Percentiles rank a stretch among this genome's conserved stretches.
These are phyloP conservation scores for Pseudonitzschia delicatissima DNA, from an alignment of 108 stramenopile species.

Conservation along the genomic window DNA sequence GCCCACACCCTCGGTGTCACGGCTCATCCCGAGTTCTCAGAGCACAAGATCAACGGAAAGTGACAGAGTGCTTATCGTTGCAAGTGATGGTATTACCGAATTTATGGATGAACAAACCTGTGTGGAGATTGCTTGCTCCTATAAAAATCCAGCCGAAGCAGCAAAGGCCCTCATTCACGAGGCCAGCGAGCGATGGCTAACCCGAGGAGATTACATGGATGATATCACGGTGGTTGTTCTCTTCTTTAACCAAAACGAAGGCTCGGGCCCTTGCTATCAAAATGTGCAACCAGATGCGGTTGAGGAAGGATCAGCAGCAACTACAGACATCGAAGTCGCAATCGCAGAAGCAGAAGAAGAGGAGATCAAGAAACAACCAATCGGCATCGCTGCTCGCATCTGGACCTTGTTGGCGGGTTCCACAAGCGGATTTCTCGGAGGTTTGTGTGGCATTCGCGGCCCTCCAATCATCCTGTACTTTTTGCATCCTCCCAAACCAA, in stretches of 20 bases:
- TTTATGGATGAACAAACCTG: constrained; percentile 57
- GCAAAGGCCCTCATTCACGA: constrained; percentile 52
- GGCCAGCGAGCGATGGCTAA: constrained; percentile 62
- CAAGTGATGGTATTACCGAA: constrained; percentile 78
- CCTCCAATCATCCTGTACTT: constrained; percentile 48
- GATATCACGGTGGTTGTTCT: constrained; percentile 57
- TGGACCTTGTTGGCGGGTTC: constrained; percentile 13
- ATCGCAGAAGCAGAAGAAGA: not conserved
- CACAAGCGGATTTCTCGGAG: constrained; percentile 43
- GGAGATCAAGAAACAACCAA: not conserved
- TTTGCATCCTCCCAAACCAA: constrained; percentile 36
- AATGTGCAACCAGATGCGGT: too few species aligned
- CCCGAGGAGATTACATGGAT: constrained; percentile 68
- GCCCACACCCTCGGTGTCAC: constrained; percentile 66
- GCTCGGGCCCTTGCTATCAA: too few species aligned
- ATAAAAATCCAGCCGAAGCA: constrained; percentile 25
- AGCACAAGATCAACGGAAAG: constrained; percentile 30
- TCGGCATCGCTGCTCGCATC: not conserved
- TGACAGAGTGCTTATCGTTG: constrained; percentile 62
- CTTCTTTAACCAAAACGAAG: not conserved
- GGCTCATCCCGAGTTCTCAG: constrained; percentile 64
- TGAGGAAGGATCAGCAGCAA: not conserved
- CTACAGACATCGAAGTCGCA: not conserved
- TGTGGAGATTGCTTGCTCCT: constrained; percentile 29
- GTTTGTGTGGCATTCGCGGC: constrained; percentile 43